Conservation (phyloP, 1,284 basidiomycete species). For the Malassezia nana region DNA sequence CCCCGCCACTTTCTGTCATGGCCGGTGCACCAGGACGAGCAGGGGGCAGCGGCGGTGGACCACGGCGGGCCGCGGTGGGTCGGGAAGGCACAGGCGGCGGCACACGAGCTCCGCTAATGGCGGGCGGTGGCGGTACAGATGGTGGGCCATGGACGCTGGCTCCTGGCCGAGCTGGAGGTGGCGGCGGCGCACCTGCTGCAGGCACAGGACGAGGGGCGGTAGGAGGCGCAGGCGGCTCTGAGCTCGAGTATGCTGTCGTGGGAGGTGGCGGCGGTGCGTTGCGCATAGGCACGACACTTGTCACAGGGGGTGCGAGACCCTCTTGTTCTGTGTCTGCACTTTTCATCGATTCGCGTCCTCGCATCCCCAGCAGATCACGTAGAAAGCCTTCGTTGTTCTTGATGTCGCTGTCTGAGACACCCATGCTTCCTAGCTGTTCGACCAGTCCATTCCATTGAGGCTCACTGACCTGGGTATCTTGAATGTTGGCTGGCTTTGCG, state of each 20-base stretch:
- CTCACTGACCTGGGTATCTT: slow-evolving; percentile 92
- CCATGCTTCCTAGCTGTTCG: slow-evolving; percentile 61
- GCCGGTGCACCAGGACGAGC: not conserved
- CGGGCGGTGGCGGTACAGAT: not conserved
- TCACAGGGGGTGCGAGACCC: slow-evolving; percentile 53
- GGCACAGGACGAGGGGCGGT: slow-evolving; percentile 10
- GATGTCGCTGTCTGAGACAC: slow-evolving; percentile 56
- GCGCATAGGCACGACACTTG: slow-evolving; percentile 13
- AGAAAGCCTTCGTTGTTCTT: slow-evolving; percentile 78
- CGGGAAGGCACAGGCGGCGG: slow-evolving; percentile 12
- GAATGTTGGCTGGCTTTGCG: slow-evolving; percentile 55
- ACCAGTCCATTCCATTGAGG: slow-evolving; percentile 78
- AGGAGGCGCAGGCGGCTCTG: slow-evolving; percentile 21
- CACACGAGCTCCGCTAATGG: not conserved
- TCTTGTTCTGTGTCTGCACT: slow-evolving; percentile 51
- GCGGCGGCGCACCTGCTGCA: not conserved
- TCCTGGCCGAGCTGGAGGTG: not conserved
- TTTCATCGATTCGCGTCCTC: slow-evolving; percentile 49
- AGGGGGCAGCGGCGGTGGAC: not conserved
- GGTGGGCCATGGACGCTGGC: not conserved
- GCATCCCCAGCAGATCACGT: slow-evolving; percentile 65
- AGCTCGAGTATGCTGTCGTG: slow-evolving; percentile 19
- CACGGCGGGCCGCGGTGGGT: not conserved
- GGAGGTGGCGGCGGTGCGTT: slow-evolving; percentile 40
- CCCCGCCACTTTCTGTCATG: not conserved